Conservation (phyloP, 208 protist species). For the Leishmania tropica region DNA sequence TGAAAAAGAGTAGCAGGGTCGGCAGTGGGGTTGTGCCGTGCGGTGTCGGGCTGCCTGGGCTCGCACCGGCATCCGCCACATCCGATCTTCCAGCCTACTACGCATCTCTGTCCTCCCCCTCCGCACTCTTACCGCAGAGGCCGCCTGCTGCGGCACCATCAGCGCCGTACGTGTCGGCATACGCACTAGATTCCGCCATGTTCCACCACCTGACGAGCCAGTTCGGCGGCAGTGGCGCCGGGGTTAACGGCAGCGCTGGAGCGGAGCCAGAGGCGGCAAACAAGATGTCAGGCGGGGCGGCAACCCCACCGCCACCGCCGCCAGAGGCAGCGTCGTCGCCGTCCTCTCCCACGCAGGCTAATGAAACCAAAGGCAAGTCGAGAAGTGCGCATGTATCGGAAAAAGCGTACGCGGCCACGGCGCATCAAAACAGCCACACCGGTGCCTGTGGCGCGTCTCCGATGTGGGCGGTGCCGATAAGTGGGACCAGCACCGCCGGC, state of each 20-base stretch:
- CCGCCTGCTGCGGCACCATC: background rate
- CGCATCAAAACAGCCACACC: background rate
- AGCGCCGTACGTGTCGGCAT: slow-evolving; percentile 3
- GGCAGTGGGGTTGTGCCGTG: background rate
- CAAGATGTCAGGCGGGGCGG: background rate
- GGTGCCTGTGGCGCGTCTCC: background rate
- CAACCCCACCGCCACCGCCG: background rate
- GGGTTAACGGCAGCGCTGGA: background rate
- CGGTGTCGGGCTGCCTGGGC: background rate
- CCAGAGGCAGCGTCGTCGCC: background rate
- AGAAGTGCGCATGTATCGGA: background rate
- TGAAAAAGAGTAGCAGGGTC: background rate
- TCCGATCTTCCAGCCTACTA: background rate
- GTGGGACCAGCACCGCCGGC: background rate
- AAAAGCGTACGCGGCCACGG: background rate
- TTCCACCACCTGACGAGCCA: background rate
- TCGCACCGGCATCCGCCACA: background rate
- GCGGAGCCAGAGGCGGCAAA: background rate
- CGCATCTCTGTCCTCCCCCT: background rate
- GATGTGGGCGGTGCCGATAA: slow-evolving; percentile 6
- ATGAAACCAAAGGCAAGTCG: background rate
- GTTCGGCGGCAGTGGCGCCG: background rate
- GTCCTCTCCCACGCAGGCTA: background rate
- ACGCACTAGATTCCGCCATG: background rate
- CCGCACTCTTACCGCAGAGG: background rate